These are phyloP conservation scores for Blakeslea trispora DNA, from an alignment of 371 early-diverging fungal genomes.

Conservation along the genomic window DNA sequence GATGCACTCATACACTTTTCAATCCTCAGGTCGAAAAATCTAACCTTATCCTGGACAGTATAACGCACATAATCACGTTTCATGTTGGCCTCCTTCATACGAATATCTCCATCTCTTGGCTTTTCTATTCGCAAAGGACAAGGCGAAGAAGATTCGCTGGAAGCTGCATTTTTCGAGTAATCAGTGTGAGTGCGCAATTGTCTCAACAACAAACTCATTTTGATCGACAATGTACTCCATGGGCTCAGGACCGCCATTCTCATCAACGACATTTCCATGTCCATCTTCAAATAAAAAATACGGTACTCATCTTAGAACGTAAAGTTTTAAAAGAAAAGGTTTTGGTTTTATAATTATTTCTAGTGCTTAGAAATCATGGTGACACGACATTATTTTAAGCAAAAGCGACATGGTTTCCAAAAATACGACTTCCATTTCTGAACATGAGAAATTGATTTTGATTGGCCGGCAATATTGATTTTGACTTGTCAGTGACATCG, in stretches of 20 bases:
- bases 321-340: not conserved
- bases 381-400: no score
- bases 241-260: constrained; percentile 21
- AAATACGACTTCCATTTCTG: constrained; percentile 4
- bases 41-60: no score
- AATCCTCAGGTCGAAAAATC: no score
- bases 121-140: constrained; percentile 12
- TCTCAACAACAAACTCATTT: constrained; percentile 14
- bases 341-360: no score
- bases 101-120: constrained; percentile 11
- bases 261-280: constrained; percentile 16
- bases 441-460: constrained; percentile 5
- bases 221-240: constrained; percentile 21
- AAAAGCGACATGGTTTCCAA: constrained; percentile 2
- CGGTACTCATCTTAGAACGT: constrained; percentile 11
- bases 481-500: no score
- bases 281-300: constrained; percentile 25
- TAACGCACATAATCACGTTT: no score
- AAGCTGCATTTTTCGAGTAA: constrained; percentile 4
- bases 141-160: constrained; percentile 8
- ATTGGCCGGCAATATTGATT: constrained; percentile 1
- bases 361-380: no score
- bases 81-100: constrained; percentile 5
- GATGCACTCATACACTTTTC: no score
- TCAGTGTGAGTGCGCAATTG: constrained; percentile 8